Conservation (phyloP, 345 rosid genomes). For the Dipteronia sinensis region DNA sequence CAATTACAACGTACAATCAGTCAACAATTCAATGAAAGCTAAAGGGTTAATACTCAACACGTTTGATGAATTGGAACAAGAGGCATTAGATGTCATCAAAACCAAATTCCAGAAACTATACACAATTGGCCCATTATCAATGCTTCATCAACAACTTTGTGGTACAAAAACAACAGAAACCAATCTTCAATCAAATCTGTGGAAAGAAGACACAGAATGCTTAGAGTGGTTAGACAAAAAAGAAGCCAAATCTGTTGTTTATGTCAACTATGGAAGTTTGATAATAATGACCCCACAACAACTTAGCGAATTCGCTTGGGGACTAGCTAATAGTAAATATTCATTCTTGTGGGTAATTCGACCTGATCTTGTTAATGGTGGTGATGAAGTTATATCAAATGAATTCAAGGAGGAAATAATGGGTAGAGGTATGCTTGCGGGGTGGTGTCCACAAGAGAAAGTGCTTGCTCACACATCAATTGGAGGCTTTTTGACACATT, state of each 20-base stretch:
- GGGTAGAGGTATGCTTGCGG: conserved; percentile 18
- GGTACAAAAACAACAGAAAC: not conserved
- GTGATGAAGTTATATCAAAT: conserved; percentile 8
- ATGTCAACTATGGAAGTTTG: conserved; percentile 32
- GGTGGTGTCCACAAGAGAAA: conserved; percentile 30
- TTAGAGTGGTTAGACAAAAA: conserved; percentile 24
- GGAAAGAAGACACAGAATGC: conserved; percentile 31
- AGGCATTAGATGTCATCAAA: conserved; percentile 28
- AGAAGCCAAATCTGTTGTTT: conserved; percentile 28
- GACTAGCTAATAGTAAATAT: conserved; percentile 27
- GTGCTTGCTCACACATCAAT: conserved; percentile 27
- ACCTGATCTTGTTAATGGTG: conserved; percentile 23
- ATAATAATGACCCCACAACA: conserved; percentile 20
- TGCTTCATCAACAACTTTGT: conserved; percentile 16
- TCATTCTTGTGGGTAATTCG: conserved; percentile 29
- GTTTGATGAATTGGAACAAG: conserved; percentile 36
- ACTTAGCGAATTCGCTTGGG: conserved; percentile 30
- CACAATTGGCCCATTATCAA: conserved; percentile 27
- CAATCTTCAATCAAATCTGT: conserved; percentile 15
- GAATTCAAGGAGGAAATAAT: conserved; percentile 15
- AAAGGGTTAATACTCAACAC: conserved; percentile 45
- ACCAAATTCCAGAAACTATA: conserved; percentile 18
- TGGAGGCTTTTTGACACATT: conserved; percentile 25
- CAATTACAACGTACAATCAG: conserved; percentile 19
- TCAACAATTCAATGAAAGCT: conserved; percentile 30